A percentile compares a stretch with the other conserved stretches of the same genome.
These are phyloP conservation scores for Quercus variabilis DNA, from an alignment of 306 rosid species.

Conservation along the genomic window DNA sequence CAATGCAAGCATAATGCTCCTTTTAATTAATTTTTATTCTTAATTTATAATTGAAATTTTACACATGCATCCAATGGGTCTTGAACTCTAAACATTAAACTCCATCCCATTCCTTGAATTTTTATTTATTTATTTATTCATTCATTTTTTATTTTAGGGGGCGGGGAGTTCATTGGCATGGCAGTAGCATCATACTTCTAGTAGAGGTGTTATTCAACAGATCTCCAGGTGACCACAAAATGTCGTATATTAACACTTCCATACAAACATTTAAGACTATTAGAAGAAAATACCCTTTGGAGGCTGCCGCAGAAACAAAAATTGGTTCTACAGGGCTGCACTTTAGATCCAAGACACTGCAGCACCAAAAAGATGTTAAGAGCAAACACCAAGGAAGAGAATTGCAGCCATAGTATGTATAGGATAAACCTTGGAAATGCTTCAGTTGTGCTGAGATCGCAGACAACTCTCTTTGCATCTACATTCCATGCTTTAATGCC, in stretches of 20 bases:
- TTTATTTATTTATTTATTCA: too few relatives aligned
- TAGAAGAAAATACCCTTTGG: slow-evolving; percentile 61
- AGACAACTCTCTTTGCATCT: slow-evolving; percentile 96
- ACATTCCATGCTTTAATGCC: slow-evolving; percentile 97
- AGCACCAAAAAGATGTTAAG: slow-evolving; percentile 18
- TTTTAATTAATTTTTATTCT: too few relatives aligned
- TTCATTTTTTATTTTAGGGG: too few relatives aligned
- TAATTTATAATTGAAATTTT: too few relatives aligned
- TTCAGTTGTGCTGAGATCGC: slow-evolving; percentile 83
- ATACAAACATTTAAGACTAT: slow-evolving; percentile 2
- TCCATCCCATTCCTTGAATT: too few relatives aligned
- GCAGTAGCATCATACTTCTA: neutral
- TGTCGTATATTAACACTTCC: slow-evolving; percentile 3
- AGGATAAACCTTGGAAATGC: slow-evolving; percentile 74
- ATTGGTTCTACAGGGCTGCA: slow-evolving; percentile 96
- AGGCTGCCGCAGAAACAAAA: slow-evolving; percentile 94
- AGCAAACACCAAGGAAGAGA: slow-evolving; percentile 7
- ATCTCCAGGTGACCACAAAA: neutral
- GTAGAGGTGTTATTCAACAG: neutral
- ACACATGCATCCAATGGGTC: too few relatives aligned
- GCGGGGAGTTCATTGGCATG: too few relatives aligned
- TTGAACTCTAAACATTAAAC: too few relatives aligned
- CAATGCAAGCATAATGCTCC: neutral
- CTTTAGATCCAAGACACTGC: slow-evolving; percentile 90
- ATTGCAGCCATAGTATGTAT: neutral